Evolutionary conservation across 2,329 filamentous ascomycete species (phyloP).

Genomic region (Phialocephala subalpina): DNA sequence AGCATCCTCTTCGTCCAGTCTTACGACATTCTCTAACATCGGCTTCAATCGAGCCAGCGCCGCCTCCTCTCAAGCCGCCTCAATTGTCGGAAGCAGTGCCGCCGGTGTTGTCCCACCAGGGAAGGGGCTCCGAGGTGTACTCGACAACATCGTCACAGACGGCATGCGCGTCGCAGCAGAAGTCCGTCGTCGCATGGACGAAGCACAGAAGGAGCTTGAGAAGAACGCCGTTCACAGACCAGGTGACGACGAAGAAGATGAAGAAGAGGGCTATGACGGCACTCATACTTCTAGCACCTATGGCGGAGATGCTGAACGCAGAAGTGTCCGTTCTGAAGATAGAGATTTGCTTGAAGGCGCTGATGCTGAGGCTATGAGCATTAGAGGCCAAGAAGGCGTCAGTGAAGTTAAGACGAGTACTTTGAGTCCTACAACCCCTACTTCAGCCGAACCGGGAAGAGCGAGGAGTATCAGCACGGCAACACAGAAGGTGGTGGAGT

Average conservation of each 20-base stretch:
- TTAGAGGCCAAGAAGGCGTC: slow-evolving; percentile 41
- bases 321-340: slow-evolving; percentile 72
- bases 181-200: slow-evolving; percentile 91
- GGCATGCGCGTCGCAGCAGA: slow-evolving; percentile 96
- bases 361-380: slow-evolving; percentile 70
- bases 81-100: slow-evolving; percentile 37
- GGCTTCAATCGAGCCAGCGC: slow-evolving; percentile 60
- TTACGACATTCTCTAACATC: slow-evolving; percentile 86
- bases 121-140: slow-evolving; percentile 86
- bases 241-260: slow-evolving; percentile 74
- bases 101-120: slow-evolving; percentile 51
- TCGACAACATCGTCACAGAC: slow-evolving; percentile 97
- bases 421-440: slow-evolving; percentile 31
- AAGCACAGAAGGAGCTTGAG: slow-evolving; percentile 91
- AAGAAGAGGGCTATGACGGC: slow-evolving; percentile 68
- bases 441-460: slow-evolving; percentile 40
- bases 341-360: slow-evolving; percentile 77
- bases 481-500: slow-evolving; percentile 54
- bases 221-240: slow-evolving; percentile 75
- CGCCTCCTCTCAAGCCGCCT: slow-evolving; percentile 48
- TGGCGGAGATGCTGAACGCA: slow-evolving; percentile 64
- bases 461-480: slow-evolving; percentile 41
- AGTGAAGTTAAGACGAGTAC: slow-evolving; percentile 27
- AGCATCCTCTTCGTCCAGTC: slow-evolving; percentile 67
- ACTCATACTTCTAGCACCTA: slow-evolving; percentile 57